Conservation (phyloP, 106 monocot species). For the Dendrobium officinale region DNA sequence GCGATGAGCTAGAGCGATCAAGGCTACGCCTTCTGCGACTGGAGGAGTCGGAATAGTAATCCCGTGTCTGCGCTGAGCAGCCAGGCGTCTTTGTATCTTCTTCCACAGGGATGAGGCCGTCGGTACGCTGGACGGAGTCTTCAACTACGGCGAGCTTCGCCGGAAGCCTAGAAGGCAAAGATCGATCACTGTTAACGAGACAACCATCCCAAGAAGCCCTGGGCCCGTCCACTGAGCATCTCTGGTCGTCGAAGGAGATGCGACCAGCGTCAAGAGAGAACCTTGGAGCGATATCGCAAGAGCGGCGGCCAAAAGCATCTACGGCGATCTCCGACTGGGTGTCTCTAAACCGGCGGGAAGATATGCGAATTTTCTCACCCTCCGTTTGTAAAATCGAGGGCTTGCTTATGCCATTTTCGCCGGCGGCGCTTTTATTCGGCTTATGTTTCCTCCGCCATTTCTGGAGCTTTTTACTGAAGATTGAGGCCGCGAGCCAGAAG, state of each 20-base stretch:
- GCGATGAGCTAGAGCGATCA: conserved; percentile 50
- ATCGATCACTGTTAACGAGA: conserved; percentile 26
- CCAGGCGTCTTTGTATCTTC: conserved; percentile 61
- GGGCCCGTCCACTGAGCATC: conserved; percentile 62
- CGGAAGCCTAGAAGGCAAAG: conserved; percentile 41
- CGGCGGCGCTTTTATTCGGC: conserved; percentile 5
- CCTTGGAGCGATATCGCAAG: conserved; percentile 68
- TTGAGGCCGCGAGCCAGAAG: conserved; percentile 60
- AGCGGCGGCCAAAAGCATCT: conserved; percentile 51
- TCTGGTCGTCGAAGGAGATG: conserved; percentile 59
- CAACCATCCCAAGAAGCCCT: conserved; percentile 88
- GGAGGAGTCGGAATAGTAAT: conserved; percentile 52
- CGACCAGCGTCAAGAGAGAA: conserved; percentile 71
- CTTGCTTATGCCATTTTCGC: background rate
- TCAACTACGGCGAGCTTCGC: conserved; percentile 74
- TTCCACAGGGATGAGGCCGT: conserved; percentile 84
- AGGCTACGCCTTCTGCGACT: conserved; percentile 51
- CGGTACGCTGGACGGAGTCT: conserved; percentile 60
- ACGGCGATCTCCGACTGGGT: conserved; percentile 32
- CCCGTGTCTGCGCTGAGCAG: conserved; percentile 52
- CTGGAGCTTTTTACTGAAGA: conserved; percentile 75
- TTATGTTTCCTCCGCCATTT: conserved; percentile 54
- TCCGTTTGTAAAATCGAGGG: background rate
- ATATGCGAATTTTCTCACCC: background rate
- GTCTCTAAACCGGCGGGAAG: background rate